Evolutionary conservation across 257 asterid genomes (phyloP).

Genomic region (Linaria vulgaris): DNA sequence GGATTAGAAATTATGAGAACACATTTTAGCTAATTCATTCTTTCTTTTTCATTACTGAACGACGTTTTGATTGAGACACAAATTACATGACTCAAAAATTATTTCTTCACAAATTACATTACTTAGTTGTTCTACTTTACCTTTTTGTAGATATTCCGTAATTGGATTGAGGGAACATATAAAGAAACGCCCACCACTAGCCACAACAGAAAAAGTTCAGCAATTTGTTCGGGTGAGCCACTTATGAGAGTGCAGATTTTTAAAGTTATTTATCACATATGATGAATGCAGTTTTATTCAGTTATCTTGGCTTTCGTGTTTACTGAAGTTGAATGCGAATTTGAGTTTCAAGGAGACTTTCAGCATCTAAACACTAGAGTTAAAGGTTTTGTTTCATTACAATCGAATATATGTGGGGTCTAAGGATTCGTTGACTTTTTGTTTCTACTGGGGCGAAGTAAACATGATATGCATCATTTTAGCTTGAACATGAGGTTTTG

Average conservation of each 20-base stretch:
- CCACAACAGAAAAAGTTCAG: slow-evolving; percentile 94
- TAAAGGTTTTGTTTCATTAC: not conserved
- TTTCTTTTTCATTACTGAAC: no score
- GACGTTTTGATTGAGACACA: no score
- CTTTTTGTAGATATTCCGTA: slow-evolving; percentile 60
- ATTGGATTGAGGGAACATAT: slow-evolving; percentile 87
- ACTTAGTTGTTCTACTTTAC: not conserved
- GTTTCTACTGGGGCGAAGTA: not conserved
- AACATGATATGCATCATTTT: not conserved
- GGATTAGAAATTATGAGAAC: not conserved
- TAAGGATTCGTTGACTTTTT: not conserved
- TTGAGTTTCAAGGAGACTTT: not conserved
- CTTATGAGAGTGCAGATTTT: slow-evolving; percentile 2
- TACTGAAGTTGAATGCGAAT: slow-evolving; percentile 3
- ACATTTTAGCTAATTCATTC: no score
- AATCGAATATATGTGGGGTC: no score
- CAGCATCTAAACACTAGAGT: not conserved
- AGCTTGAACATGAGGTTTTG: not conserved
- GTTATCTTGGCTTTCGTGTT: not conserved
- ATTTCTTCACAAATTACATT: not conserved
- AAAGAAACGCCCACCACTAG: slow-evolving; percentile 97
- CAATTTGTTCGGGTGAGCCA: slow-evolving; percentile 81
- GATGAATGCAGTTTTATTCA: not conserved
- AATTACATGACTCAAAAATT: no score
- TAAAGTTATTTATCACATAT: not conserved